phyloP scores from a whole-genome alignment of 73 alveolate species.

The Halteria grandinella region DNA sequence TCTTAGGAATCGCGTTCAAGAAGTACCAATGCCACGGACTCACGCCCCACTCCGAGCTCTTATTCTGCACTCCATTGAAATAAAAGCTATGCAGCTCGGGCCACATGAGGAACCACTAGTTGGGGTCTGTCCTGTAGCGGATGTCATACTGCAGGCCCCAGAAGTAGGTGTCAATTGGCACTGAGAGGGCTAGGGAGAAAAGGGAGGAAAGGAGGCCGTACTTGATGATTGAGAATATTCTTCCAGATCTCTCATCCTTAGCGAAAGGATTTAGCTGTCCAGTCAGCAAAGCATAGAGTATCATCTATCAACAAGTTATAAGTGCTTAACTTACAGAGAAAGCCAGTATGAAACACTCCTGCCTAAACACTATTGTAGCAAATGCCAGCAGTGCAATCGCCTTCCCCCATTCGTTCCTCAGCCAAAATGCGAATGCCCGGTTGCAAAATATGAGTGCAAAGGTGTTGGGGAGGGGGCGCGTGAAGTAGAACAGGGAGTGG shows the following conservation, averaged over 20 bases:
- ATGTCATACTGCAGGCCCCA: slow-evolving; percentile 53
- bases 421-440: slow-evolving; percentile 71
- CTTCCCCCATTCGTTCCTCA: slow-evolving; percentile 32
- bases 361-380: slow-evolving; percentile 56
- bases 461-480: slow-evolving; percentile 78
- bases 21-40: slow-evolving; percentile 68
- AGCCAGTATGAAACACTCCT: slow-evolving; percentile 65
- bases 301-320: neutral
- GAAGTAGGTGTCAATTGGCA: slow-evolving; percentile 63
- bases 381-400: slow-evolving; percentile 51
- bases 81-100: slow-evolving; percentile 56
- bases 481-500: slow-evolving; percentile 72
- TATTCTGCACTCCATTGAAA: slow-evolving; percentile 50
- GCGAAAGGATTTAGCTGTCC: neutral
- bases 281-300: slow-evolving; percentile 4
- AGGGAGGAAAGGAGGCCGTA: slow-evolving; percentile 24
- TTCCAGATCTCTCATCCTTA: neutral
- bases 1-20: slow-evolving; percentile 75
- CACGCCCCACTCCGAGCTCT: slow-evolving; percentile 60
- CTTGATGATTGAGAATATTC: neutral
- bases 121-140: neutral
- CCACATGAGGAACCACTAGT: slow-evolving; percentile 44
- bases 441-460: slow-evolving; percentile 74
- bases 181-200: slow-evolving; percentile 29
- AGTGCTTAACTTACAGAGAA: slow-evolving; percentile 17